These are phyloP conservation scores for Chalciporus pseudorubinellus DNA, from an alignment of 768 basidiomycete species.

Conservation along the genomic window DNA sequence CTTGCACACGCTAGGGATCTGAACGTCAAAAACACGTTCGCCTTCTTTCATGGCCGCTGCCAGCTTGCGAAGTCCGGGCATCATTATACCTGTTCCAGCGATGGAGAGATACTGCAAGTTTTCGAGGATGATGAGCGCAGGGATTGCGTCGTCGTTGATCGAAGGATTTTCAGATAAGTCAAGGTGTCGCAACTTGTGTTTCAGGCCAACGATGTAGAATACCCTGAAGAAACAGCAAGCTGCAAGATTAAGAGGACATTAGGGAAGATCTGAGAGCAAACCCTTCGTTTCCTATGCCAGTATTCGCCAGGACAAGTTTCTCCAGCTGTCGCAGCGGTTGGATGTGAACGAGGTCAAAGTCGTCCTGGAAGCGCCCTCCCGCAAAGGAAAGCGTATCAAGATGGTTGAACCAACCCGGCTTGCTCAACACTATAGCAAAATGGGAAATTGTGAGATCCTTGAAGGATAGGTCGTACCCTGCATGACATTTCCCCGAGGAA, in stretches of 20 bases:
- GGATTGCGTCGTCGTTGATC: constrained; percentile 56
- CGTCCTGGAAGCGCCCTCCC: constrained; percentile 39
- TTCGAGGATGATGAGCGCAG: constrained; percentile 49
- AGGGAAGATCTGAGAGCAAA: constrained; percentile 28
- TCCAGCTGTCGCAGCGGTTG: constrained; percentile 53
- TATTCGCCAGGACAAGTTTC: constrained; percentile 47
- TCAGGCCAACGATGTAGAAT: constrained; percentile 56
- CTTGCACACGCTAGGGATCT: constrained; percentile 53
- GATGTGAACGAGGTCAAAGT: constrained; percentile 50
- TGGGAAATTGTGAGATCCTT: background rate
- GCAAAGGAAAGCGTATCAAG: constrained; percentile 51
- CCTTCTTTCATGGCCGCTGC: constrained; percentile 37
- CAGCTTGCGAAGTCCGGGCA: constrained; percentile 56
- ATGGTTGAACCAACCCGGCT: constrained; percentile 49
- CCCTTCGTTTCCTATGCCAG: constrained; percentile 63
- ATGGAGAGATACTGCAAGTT: constrained; percentile 52
- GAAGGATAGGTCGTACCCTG: constrained; percentile 33
- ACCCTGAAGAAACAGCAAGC: constrained; percentile 37
- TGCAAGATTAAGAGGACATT: background rate
- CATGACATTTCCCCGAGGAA: constrained; percentile 43
- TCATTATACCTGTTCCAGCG: constrained; percentile 51
- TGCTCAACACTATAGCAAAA: constrained; percentile 44
- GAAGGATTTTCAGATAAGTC: constrained; percentile 50
- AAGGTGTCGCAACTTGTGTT: constrained; percentile 50
- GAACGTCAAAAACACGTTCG: constrained; percentile 45